Conservation (phyloP, 106 monocot genomes). For the Phalaenopsis equestris region DNA sequence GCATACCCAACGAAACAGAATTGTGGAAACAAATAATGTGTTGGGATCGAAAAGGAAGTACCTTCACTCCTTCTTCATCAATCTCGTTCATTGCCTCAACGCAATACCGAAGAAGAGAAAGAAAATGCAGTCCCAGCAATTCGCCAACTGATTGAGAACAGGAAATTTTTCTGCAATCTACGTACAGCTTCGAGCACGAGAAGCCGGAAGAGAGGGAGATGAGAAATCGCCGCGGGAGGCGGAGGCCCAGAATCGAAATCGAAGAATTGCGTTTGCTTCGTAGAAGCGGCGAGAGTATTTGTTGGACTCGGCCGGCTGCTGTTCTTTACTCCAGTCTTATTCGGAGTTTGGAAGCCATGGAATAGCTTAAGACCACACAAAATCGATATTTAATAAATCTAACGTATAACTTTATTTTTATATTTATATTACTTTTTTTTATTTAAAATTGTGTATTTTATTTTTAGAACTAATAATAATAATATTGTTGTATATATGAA, state of each 20-base stretch:
- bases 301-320: too few species aligned
- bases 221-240: background rate
- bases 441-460: too few species aligned
- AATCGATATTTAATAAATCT: too few species aligned
- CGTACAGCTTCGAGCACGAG: background rate
- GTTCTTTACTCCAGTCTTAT: too few species aligned
- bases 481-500: too few species aligned
- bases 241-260: background rate
- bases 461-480: too few species aligned
- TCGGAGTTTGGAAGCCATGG: too few species aligned
- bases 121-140: background rate
- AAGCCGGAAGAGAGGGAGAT: background rate
- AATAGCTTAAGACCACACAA: too few species aligned
- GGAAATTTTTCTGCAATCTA: background rate
- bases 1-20: background rate
- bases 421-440: too few species aligned
- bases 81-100: background rate
- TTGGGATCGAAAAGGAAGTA: background rate
- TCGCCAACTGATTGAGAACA: background rate
- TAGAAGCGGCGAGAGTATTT: background rate
- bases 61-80: background rate
- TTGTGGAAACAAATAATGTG: background rate
- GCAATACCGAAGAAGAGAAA: background rate
- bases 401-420: too few species aligned
- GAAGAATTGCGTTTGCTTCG: background rate